These are phyloP conservation scores for Mycena albidolilacea DNA, from an alignment of 768 basidiomycete genomes.

Conservation along the genomic window DNA sequence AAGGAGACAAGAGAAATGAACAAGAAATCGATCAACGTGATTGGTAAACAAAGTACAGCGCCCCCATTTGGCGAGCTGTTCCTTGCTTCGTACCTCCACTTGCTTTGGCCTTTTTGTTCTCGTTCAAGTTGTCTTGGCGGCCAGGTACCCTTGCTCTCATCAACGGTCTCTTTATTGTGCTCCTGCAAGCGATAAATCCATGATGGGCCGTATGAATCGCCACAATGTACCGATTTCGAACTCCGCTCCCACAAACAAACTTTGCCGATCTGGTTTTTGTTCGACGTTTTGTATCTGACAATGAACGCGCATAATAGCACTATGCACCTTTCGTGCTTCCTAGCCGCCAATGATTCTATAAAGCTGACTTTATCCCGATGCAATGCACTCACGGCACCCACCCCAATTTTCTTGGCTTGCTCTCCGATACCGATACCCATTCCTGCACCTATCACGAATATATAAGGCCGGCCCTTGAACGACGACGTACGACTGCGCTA, in stretches of 20 bases:
- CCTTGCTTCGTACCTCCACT: too few species aligned
- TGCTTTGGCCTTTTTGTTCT: background rate
- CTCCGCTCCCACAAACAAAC: background rate
- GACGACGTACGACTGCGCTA: conserved; percentile 21
- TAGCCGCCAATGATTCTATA: conserved; percentile 34
- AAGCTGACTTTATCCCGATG: conserved; percentile 19
- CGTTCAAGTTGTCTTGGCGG: background rate
- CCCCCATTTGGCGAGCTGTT: too few species aligned
- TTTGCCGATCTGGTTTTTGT: conserved; percentile 2
- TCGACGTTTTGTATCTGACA: background rate
- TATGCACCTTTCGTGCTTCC: background rate
- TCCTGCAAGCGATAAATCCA: background rate
- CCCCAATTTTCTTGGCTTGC: conserved; percentile 15
- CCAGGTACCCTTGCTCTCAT: too few species aligned
- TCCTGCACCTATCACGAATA: conserved; percentile 10
- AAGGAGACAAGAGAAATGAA: too few species aligned
- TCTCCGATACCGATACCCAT: conserved; percentile 23
- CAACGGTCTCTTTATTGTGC: background rate
- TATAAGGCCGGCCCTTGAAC: conserved; percentile 37
- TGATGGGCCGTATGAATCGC: conserved; percentile 1
- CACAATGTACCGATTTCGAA: conserved; percentile 27
- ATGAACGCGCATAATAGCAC: conserved; percentile 1
- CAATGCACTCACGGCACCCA: conserved; percentile 10
- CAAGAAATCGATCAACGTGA: too few species aligned
- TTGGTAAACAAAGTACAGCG: too few species aligned